phyloP scores from a whole-genome alignment of 768 basidiomycete genomes.

The Kwoniella shandongensis region DNA sequence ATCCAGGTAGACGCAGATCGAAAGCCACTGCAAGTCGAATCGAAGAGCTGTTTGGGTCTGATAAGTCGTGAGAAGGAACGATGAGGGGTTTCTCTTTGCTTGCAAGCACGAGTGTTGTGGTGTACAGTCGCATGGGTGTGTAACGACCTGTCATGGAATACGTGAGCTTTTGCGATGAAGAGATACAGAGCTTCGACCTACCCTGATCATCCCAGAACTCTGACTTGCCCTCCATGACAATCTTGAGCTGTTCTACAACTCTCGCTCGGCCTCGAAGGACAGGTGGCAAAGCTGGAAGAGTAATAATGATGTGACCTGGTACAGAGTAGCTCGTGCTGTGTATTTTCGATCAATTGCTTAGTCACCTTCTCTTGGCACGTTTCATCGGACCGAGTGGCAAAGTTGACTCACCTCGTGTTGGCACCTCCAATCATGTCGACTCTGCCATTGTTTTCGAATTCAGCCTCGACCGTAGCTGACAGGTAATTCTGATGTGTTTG shows the following conservation, averaged over 20 bases:
- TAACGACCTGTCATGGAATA: conserved; percentile 58
- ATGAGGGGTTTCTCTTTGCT: conserved; percentile 37
- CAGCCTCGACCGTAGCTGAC: conserved; percentile 32
- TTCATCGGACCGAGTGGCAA: neutral
- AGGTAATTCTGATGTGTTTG: conserved; percentile 28
- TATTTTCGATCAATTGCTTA: neutral
- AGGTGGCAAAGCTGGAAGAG: conserved; percentile 60
- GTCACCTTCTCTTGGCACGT: conserved; percentile 1
- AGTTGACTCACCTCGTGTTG: conserved; percentile 44
- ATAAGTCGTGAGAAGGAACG: conserved; percentile 39
- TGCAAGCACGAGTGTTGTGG: conserved; percentile 65
- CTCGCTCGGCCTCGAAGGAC: conserved; percentile 52
- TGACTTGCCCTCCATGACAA: conserved; percentile 83
- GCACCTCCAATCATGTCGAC: conserved; percentile 45
- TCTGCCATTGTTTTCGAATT: conserved; percentile 31
- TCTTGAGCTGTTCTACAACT: conserved; percentile 55
- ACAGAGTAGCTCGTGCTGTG: conserved; percentile 80
- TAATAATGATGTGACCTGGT: conserved; percentile 73
- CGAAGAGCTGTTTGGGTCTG: conserved; percentile 60
- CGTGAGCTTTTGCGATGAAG: neutral
- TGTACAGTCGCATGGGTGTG: conserved; percentile 66
- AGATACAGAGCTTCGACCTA: conserved; percentile 34
- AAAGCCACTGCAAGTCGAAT: conserved; percentile 71
- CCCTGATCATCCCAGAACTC: conserved; percentile 67
- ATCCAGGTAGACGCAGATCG: conserved; percentile 81